phyloP scores from a whole-genome alignment of 495 filamentous ascomycete species.

The Aspergillus hancockii region DNA sequence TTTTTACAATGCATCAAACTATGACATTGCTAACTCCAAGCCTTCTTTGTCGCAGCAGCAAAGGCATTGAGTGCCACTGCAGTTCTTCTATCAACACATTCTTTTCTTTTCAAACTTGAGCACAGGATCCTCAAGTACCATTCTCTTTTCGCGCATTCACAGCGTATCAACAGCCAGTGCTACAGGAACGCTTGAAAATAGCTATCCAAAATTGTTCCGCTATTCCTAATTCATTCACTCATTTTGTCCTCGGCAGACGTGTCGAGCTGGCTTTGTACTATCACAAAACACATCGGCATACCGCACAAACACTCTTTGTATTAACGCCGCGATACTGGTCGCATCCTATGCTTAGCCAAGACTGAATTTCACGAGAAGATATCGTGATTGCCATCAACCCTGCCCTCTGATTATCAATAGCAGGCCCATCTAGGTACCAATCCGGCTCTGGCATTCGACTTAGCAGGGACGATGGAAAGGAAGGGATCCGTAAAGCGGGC shows the following conservation, averaged over 20 bases:
- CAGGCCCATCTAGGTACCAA: conserved; percentile 23
- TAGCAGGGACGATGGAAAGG: conserved; percentile 9
- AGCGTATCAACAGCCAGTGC: conserved; percentile 8
- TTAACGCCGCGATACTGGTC: not conserved
- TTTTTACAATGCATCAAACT: conserved; percentile 3
- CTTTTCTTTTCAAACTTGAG: conserved; percentile 23
- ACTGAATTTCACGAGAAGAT: not conserved
- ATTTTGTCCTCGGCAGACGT: conserved; percentile 11
- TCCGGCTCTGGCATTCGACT: conserved; percentile 17
- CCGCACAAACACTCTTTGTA: not conserved
- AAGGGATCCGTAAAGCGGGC: conserved; percentile 50
- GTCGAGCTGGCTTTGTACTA: conserved; percentile 19
- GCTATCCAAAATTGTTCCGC: not conserved
- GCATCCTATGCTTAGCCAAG: conserved; percentile 6
- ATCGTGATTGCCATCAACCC: conserved; percentile 7
- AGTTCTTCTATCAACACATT: conserved; percentile 26
- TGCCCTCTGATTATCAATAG: not conserved
- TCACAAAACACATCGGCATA: not conserved
- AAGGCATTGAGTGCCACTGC: conserved; percentile 44
- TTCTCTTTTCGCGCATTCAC: conserved; percentile 6
- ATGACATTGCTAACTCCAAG: conserved; percentile 7
- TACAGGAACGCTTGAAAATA: conserved; percentile 11
- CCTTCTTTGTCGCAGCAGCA: conserved; percentile 13
- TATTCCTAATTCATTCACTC: conserved; percentile 8
- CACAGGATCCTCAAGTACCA: conserved; percentile 20